A percentile compares a stretch with the other conserved stretches of the same genome.
These are phyloP conservation scores for Penicillium ucsense DNA, from an alignment of 495 filamentous ascomycete species.

Conservation along the genomic window DNA sequence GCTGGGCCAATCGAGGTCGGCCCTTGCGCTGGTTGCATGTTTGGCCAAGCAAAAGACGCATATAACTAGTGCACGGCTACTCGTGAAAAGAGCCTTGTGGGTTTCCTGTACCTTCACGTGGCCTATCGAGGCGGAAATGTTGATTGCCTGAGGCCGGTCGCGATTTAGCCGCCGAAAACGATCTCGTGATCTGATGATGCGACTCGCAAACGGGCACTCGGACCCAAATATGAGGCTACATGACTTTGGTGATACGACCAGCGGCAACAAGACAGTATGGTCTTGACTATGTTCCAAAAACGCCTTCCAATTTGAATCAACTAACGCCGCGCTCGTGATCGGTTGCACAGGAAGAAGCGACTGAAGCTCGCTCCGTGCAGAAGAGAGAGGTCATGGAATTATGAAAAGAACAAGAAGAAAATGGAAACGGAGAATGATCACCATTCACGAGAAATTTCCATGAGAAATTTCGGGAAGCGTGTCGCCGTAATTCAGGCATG, in stretches of 20 bases:
- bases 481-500: background rate
- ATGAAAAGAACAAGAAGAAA: background rate
- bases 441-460: too few species aligned
- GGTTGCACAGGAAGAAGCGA: conserved; percentile 10
- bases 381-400: background rate
- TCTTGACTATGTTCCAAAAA: background rate
- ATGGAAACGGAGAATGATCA: too few species aligned
- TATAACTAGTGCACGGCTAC: background rate
- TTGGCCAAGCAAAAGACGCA: too few species aligned
- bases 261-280: too few species aligned
- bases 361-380: conserved; percentile 9
- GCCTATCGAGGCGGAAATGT: background rate
- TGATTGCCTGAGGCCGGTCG: too few species aligned
- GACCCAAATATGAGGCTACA: too few species aligned
- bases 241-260: too few species aligned
- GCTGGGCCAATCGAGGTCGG: too few species aligned
- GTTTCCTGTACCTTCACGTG: background rate
- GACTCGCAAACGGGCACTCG: too few species aligned
- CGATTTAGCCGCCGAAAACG: too few species aligned
- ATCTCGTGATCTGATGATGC: too few species aligned
- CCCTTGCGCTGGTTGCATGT: too few species aligned
- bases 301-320: conserved; percentile 9
- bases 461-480: background rate
- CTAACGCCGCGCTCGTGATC: conserved; percentile 19
- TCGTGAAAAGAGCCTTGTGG: background rate